These are phyloP conservation scores for Curvularia lunata DNA, from an alignment of 2,329 filamentous ascomycete species.

Conservation along the genomic window DNA sequence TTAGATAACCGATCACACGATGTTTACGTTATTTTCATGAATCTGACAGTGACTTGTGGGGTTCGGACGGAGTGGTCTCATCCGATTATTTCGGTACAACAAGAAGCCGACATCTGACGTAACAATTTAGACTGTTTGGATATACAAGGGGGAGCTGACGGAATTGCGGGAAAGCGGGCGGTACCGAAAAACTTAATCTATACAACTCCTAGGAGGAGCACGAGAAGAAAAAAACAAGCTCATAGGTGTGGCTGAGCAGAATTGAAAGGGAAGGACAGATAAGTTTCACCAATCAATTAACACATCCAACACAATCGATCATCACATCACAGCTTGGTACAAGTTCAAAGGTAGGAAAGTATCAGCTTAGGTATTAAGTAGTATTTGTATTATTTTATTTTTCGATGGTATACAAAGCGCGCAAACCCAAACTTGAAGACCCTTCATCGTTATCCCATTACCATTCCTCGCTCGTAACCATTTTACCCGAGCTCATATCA, in stretches of 20 bases:
- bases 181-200: not conserved
- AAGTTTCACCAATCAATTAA: not conserved
- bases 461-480: not conserved
- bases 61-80: too few species aligned
- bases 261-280: too few species aligned
- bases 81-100: too few species aligned
- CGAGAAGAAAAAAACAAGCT: not conserved
- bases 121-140: not conserved
- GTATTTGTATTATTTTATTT: slow-evolving; percentile 2
- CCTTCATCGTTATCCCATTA: not conserved
- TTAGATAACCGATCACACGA: too few species aligned
- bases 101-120: slow-evolving; percentile 13
- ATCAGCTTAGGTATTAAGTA: not conserved
- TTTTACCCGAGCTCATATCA: not conserved
- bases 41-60: too few species aligned
- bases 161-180: not conserved
- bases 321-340: not conserved
- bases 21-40: too few species aligned
- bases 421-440: not conserved
- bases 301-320: not conserved
- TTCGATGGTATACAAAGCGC: not conserved
- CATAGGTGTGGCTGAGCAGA: not conserved
- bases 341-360: not conserved
- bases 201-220: not conserved
- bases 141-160: not conserved